Evolutionary conservation across 106 monocot species (phyloP), one percentile per base, ranked within the genome.

Genomic region (Dendrobium chrysotoxum): DNA sequence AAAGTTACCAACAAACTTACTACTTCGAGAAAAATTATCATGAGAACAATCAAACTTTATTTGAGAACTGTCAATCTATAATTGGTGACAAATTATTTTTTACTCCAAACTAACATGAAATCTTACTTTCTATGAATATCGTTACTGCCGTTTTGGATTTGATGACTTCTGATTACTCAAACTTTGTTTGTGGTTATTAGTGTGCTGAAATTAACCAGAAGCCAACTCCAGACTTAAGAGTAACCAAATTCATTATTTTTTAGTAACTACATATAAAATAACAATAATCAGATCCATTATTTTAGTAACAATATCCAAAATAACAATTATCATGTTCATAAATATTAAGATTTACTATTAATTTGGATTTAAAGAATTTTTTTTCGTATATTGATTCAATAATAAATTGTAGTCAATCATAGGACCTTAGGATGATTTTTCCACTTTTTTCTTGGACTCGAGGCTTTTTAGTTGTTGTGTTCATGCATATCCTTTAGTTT

Each of bases 31-130:
- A 96, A 96, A 85, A 90, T 86, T 78, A 83, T 86, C 38, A 20
- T 84, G 78, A 85, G 92, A 85, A 87, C 96, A 28, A 70, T 96
- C 41, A 93, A 93, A 77, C 92, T 96, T 65, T 94, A 94, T 77
- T 30, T 88, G 18, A 11, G 9, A 11, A 53, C 53, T 53, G 6
- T 35, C 35, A 35, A 35, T 35, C 0, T 35, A 35, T 3, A 35
- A 35, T 1, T 35, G 35, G 35, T 3, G 35, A 35, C 3, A 35
- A 35, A 2, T 11, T 53, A 5, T 53, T 53, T 53, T 53, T 61
- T 25, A n/a, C 4, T 61, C 23, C 1, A 61, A 61, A 61, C 61
- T 8, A 61, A 61, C 10, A 61, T 10, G 21, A 23, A 61, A 23
- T 61, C 61, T 8, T 23, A 61, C 7, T 61, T 17, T 57, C 5